These are phyloP conservation scores for Komagataella ulmi DNA, from an alignment of 805 yeast genomes.

Conservation along the genomic window DNA sequence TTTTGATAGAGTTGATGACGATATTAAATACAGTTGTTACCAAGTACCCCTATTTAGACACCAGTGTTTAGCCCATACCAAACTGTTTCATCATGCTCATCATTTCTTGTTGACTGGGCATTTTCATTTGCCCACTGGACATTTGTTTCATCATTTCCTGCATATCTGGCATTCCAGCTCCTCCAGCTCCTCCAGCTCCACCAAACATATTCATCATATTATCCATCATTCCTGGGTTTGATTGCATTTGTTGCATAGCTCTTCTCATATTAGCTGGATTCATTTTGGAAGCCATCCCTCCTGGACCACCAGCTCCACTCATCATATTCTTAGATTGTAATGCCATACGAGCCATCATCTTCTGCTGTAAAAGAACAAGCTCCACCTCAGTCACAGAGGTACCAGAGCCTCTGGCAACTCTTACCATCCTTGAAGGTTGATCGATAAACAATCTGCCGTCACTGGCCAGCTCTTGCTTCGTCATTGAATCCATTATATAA, in stretches of 20 bases:
- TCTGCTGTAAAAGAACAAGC: conserved; percentile 79
- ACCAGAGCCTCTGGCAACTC: conserved; percentile 93
- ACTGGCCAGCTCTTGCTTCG: conserved; percentile 75
- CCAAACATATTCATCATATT: conserved; percentile 64
- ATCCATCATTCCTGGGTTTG: conserved; percentile 67
- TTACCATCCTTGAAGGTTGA: conserved; percentile 73
- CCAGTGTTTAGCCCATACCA: conserved; percentile 4
- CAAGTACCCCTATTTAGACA: not conserved
- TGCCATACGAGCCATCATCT: conserved; percentile 92
- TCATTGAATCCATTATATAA: conserved; percentile 92
- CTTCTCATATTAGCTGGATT: conserved; percentile 19
- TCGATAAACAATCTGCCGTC: conserved; percentile 74
- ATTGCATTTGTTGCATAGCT: conserved; percentile 51
- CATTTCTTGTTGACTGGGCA: conserved; percentile 67
- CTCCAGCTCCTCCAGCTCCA: conserved; percentile 33
- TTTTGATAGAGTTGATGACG: not conserved
- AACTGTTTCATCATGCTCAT: conserved; percentile 43
- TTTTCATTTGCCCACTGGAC: conserved; percentile 25
- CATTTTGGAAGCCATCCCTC: conserved; percentile 46
- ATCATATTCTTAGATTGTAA: conserved; percentile 48
- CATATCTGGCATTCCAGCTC: conserved; percentile 28
- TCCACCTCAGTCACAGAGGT: conserved; percentile 88
- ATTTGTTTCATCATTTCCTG: conserved; percentile 30
- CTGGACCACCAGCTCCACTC: conserved; percentile 38
- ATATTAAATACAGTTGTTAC: not conserved